phyloP scores from a whole-genome alignment of 2,329 filamentous ascomycete species.

The Triangularia verruculosa region DNA sequence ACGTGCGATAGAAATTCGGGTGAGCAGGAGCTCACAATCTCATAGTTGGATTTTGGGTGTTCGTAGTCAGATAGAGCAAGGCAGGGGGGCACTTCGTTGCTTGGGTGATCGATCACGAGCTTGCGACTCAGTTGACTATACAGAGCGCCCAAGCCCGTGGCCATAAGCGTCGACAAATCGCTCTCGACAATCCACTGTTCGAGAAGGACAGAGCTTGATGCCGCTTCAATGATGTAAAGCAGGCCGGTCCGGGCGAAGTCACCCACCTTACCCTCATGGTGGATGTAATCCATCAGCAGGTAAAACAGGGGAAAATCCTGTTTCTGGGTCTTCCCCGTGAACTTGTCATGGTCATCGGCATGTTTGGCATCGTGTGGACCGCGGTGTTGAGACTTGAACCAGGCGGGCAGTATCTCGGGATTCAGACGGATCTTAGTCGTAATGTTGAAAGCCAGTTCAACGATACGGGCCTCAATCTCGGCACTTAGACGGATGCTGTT shows the following conservation, averaged over 20 bases:
- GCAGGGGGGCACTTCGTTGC: constrained; percentile 74
- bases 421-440: constrained; percentile 93
- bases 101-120: constrained; percentile 74
- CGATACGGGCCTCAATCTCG: constrained; percentile 82
- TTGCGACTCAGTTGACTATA: constrained; percentile 69
- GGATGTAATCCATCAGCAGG: constrained; percentile 91
- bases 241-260: constrained; percentile 94
- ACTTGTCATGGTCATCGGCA: constrained; percentile 70
- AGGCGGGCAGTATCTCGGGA: constrained; percentile 80
- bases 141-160: constrained; percentile 81
- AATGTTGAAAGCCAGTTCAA: constrained; percentile 93
- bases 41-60: constrained; percentile 65
- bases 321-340: constrained; percentile 80
- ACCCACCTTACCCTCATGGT: constrained; percentile 89
- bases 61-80: constrained; percentile 87
- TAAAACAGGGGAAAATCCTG: constrained; percentile 97
- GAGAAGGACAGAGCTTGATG: constrained; percentile 74
- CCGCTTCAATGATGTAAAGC: constrained; percentile 92
- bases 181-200: constrained; percentile 98
- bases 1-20: constrained; percentile 79
- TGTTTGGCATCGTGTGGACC: constrained; percentile 39
- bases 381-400: constrained; percentile 69
- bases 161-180: constrained; percentile 95
- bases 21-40: constrained; percentile 72
- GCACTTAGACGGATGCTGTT: constrained; percentile 70